Base-by-base conservation (phyloP, 108 stramenopile genomes). In the Cyclotella atomus region DNA sequence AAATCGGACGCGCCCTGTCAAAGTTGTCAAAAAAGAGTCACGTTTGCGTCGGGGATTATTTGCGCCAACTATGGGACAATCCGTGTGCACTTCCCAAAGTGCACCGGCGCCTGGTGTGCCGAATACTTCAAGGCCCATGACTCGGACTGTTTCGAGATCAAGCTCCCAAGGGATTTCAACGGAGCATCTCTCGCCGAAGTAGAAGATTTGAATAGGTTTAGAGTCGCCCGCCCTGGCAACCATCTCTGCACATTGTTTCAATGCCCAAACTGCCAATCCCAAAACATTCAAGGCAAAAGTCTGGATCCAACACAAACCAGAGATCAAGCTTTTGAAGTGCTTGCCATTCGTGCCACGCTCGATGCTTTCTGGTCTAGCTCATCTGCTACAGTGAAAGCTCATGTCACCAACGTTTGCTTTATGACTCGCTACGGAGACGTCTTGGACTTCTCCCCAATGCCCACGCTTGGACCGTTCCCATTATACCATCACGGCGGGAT, bases 281-380 rank as follows among this genome's bases (percentile, higher is more conserved):
- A 21, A 19, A 52, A 9, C n/a, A 52, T 52, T 52, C 16, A n/a
- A 52, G 19, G 50, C 6, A 17, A 19, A 21, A n/a, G 20, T 21
- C n/a, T 52, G 19, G 20, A 16, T 6, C 6, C 10, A 19, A n/a
- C 6, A 6, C 6, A 21, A 6, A 12, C 41, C 7, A 10, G 20
- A n/a, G 50, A 52, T 52, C 15, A 52, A 19, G 16, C 20, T 7
- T 52, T 52, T 19, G 19, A 10, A 52, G 20, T 7, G 6, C 16
- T 52, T 7, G 50, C 20, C 6, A 52, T 52, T 20, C 16, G 50
- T 6, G 50, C 50, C 6, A 52, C 50, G 20, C 28, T 57, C 10
- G 56, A 57, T 57, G 56, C 56, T 9, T 57, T 57, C 30, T 57
- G 56, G 56, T 24, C 50, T n/a, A 8, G 17, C 7, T 10, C 50